Percentiles rank a stretch among this genome's conserved stretches.
These are phyloP conservation scores for Eucalyptus tenuipes DNA, from an alignment of 345 rosid species.

Conservation along the genomic window DNA sequence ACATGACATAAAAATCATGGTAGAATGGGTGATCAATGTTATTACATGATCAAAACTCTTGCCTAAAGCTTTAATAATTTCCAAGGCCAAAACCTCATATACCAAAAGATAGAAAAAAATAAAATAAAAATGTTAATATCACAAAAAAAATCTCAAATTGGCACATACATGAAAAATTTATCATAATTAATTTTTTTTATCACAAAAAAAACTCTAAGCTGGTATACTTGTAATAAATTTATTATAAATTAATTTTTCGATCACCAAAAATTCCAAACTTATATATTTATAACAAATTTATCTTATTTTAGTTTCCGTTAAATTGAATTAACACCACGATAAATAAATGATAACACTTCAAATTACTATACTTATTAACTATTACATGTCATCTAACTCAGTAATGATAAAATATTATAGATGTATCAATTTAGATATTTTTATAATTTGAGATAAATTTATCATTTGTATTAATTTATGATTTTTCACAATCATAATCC, in stretches of 20 bases:
- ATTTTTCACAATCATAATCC: no score
- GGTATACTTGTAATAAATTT: rapidly evolving
- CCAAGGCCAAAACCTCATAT: not conserved
- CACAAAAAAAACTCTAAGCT: rapidly evolving
- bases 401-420: rapidly evolving
- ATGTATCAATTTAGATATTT: no score
- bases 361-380: rapidly evolving
- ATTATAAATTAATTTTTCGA: no score
- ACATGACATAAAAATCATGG: not conserved
- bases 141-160: rapidly evolving
- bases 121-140: rapidly evolving
- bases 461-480: no score
- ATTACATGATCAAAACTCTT: not conserved
- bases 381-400: rapidly evolving
- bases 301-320: rapidly evolving
- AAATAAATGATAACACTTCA: no score
- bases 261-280: rapidly evolving
- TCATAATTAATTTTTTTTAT: no score
- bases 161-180: rapidly evolving
- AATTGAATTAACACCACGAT: no score
- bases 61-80: not conserved
- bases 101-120: not conserved
- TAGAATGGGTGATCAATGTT: not conserved
- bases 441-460: no score
- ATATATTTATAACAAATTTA: no score